Conservation (phyloP, 805 yeast species). For the Yueomyces sinensis region DNA sequence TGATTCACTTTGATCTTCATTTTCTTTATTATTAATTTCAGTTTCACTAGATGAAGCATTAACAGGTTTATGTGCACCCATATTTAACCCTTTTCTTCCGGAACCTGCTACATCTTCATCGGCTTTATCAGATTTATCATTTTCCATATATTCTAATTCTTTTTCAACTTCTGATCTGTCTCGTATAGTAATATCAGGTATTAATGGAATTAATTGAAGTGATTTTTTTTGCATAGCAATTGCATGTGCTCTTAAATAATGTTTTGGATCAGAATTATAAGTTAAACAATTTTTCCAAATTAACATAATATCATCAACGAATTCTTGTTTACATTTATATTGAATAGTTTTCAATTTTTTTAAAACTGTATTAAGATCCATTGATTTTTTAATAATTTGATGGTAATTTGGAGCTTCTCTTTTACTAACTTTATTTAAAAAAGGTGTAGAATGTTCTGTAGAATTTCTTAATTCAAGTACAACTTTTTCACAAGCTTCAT, state of each 20-base stretch:
- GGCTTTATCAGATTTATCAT: slow-evolving; percentile 26
- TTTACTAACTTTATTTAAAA: slow-evolving; percentile 88
- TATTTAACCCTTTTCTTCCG: slow-evolving; percentile 24
- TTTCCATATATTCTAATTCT: slow-evolving; percentile 37
- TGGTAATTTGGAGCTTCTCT: slow-evolving; percentile 97
- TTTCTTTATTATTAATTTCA: not conserved
- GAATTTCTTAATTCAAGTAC: slow-evolving; percentile 78
- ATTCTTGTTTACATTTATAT: slow-evolving; percentile 72
- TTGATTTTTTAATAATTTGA: slow-evolving; percentile 78
- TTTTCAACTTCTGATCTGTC: slow-evolving; percentile 60
- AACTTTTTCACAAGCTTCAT: slow-evolving; percentile 95
- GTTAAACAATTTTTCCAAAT: slow-evolving; percentile 92
- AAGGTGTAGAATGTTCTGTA: slow-evolving; percentile 95
- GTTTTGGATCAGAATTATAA: slow-evolving; percentile 90
- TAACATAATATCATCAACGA: slow-evolving; percentile 89
- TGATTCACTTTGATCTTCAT: not conserved
- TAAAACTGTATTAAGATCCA: slow-evolving; percentile 92
- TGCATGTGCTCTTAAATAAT: slow-evolving; percentile 83
- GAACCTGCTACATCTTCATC: slow-evolving; percentile 23
- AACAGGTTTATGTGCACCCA: slow-evolving; percentile 23
- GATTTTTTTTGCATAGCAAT: slow-evolving; percentile 92
- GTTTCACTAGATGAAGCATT: slow-evolving; percentile 1
- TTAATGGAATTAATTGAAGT: slow-evolving; percentile 56
- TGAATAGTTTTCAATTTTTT: slow-evolving; percentile 75
- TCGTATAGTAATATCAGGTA: slow-evolving; percentile 77